Percentiles rank a stretch among this genome's conserved stretches.
Evolutionary conservation across 352 stramenopile species (phyloP).

Genomic region (Thraustotheca clavata): DNA sequence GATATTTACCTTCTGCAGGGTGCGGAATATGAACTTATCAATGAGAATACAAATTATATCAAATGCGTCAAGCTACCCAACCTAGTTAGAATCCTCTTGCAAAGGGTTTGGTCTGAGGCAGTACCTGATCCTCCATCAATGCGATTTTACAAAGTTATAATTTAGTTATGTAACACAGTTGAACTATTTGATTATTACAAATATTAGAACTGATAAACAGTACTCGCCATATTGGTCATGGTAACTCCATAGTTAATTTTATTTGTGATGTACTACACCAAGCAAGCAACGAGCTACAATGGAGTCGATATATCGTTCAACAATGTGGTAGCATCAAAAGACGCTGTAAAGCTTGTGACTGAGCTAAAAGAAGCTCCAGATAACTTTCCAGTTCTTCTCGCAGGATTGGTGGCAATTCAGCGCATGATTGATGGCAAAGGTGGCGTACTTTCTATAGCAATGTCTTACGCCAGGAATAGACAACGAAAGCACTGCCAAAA

Average conservation of each 20-base stretch:
- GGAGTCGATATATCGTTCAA: conserved; percentile 4
- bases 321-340: neutral
- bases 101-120: no score
- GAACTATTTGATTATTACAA: no score
- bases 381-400: neutral
- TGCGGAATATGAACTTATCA: no score
- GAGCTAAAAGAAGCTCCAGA: neutral
- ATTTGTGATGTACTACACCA: neutral
- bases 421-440: conserved; percentile 13
- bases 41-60: no score
- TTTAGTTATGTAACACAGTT: no score
- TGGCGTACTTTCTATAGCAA: neutral
- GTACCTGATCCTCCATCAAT: no score
- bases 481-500: conserved; percentile 1
- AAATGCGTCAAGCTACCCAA: neutral
- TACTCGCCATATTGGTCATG: neutral
- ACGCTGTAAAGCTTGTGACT: neutral
- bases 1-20: neutral
- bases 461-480: neutral
- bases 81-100: neutral
- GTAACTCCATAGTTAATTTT: no score
- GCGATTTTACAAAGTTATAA: no score
- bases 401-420: conserved; percentile 10
- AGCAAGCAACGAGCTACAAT: neutral
- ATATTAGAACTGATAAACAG: no score